Percentiles rank a stretch among this genome's conserved stretches.
These are phyloP conservation scores for Bruguiera hainesii DNA, from an alignment of 441 rosid genomes.

Conservation along the genomic window DNA sequence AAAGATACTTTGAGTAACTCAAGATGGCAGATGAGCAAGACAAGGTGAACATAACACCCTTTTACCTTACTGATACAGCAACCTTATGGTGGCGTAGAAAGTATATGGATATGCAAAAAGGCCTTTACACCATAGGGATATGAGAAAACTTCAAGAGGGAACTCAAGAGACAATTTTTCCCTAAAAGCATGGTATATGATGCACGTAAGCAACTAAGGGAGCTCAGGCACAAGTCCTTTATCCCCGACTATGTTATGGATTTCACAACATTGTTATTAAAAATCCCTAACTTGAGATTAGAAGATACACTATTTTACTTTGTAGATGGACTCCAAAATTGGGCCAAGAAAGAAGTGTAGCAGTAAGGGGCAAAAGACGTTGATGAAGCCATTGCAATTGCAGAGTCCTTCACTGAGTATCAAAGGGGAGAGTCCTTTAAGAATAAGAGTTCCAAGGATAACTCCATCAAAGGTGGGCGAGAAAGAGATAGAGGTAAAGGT, in stretches of 20 bases:
- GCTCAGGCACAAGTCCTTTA: neutral
- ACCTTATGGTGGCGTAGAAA: no score
- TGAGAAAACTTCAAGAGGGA: conserved; percentile 1
- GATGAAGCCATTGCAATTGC: neutral
- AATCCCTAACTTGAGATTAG: neutral
- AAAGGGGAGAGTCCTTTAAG: neutral
- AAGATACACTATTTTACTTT: neutral
- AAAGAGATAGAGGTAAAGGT: neutral
- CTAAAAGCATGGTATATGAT: neutral
- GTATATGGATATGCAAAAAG: no score
- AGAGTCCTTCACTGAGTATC: neutral
- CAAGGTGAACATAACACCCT: no score
- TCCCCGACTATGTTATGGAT: neutral
- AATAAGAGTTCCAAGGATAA: neutral
- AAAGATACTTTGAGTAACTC: no score
- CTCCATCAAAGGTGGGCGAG: neutral
- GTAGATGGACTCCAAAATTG: neutral
- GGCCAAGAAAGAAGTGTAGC: neutral
- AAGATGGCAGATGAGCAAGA: no score
- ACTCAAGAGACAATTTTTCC: conserved; percentile 3
- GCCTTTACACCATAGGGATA: neutral
- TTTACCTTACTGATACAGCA: no score
- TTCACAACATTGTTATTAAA: neutral
- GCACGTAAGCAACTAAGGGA: neutral
- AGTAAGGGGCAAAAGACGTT: neutral